These are phyloP conservation scores for Penicillium sp. DNA, from an alignment of 2,329 filamentous ascomycete species.

Conservation along the genomic window DNA sequence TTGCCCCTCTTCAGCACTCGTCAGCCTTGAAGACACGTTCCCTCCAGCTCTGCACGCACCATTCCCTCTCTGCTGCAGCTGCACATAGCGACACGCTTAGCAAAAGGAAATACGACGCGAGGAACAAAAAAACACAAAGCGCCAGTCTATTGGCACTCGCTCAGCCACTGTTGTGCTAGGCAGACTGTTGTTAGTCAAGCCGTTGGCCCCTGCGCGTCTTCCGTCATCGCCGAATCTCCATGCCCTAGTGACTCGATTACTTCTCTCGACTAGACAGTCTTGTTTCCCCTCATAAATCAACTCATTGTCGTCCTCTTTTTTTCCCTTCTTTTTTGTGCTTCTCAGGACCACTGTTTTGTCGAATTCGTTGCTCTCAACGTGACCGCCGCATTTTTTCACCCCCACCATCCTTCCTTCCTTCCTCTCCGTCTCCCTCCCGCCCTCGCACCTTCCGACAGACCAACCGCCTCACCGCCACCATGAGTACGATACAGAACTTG, in stretches of 20 bases:
- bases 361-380: neutral
- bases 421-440: neutral
- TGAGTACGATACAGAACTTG: conserved; percentile 83
- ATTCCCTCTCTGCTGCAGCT: too few relatives aligned
- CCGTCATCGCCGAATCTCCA: conserved; percentile 7
- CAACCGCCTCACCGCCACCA: conserved; percentile 25
- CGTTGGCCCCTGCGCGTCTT: conserved; percentile 5
- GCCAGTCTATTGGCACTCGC: neutral
- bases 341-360: too few relatives aligned
- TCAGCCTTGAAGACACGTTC: too few relatives aligned
- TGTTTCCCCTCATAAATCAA: neutral
- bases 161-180: neutral
- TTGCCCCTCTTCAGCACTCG: too few relatives aligned
- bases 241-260: neutral
- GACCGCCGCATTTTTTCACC: neutral
- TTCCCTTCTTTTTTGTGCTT: neutral
- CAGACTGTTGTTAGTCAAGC: neutral
- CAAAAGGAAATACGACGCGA: neutral
- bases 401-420: neutral
- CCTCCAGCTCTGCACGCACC: too few relatives aligned
- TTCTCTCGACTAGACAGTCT: neutral
- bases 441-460: neutral
- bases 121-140: neutral
- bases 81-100: neutral
- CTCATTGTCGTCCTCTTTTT: neutral